A percentile compares a stretch with the other conserved stretches of the same genome.
These are phyloP conservation scores for Lasiosphaeris hirsuta DNA, from an alignment of 495 filamentous ascomycete species.

Conservation along the genomic window DNA sequence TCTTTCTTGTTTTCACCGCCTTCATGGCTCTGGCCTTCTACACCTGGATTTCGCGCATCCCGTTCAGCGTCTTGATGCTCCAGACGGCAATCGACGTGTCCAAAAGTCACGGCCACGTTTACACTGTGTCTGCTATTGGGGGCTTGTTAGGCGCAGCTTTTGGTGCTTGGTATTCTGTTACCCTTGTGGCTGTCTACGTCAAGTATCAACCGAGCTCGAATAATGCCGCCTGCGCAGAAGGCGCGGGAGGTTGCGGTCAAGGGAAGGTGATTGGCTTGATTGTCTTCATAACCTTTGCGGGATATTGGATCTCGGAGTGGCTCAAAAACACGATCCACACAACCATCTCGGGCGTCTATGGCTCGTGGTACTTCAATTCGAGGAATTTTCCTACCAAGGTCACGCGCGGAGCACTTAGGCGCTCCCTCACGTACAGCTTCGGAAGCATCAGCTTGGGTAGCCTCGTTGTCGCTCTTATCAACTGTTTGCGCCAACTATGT, in stretches of 20 bases:
- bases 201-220: slow-evolving; percentile 65
- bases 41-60: slow-evolving; percentile 82
- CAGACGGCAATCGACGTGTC: slow-evolving; percentile 84
- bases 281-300: slow-evolving; percentile 83
- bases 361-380: slow-evolving; percentile 84
- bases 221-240: slow-evolving; percentile 64
- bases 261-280: slow-evolving; percentile 79
- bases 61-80: slow-evolving; percentile 86
- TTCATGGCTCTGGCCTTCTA: slow-evolving; percentile 50
- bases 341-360: slow-evolving; percentile 83
- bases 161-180: slow-evolving; percentile 60
- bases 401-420: slow-evolving; percentile 72
- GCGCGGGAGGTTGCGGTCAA: slow-evolving; percentile 64
- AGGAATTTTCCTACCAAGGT: slow-evolving; percentile 68
- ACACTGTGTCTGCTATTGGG: slow-evolving; percentile 76
- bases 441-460: slow-evolving; percentile 86
- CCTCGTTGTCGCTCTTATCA: slow-evolving; percentile 81
- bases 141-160: slow-evolving; percentile 72
- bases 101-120: slow-evolving; percentile 78
- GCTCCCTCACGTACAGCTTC: slow-evolving; percentile 84
- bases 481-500: slow-evolving; percentile 73
- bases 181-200: slow-evolving; percentile 66
- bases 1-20: slow-evolving; percentile 74
- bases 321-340: slow-evolving; percentile 90
- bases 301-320: slow-evolving; percentile 90